Conservation (phyloP, 2,329 filamentous ascomycete species). For the Ophiostoma sp. region DNA sequence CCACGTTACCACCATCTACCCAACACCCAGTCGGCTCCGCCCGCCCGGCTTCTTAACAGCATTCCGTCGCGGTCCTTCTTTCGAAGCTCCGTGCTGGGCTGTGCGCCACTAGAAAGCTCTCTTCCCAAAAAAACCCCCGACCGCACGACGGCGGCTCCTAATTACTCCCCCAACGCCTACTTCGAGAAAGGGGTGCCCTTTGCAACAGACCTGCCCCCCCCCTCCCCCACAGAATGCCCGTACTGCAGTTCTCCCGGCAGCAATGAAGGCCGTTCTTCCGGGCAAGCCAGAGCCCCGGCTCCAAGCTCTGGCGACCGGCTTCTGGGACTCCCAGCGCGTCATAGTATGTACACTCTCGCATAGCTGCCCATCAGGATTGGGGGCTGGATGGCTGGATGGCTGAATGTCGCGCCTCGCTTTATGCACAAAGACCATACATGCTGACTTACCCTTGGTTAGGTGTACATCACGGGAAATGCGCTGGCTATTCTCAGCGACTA, state of each 20-base stretch:
- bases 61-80: neutral
- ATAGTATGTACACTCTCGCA: slow-evolving; percentile 35
- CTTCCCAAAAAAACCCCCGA: neutral
- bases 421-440: neutral
- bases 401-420: neutral
- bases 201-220: neutral
- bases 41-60: neutral
- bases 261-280: slow-evolving; percentile 51
- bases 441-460: slow-evolving; percentile 47
- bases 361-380: neutral
- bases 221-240: slow-evolving; percentile 28
- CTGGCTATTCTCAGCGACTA: slow-evolving; percentile 79
- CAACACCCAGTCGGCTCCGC: neutral
- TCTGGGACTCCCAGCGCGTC: slow-evolving; percentile 44
- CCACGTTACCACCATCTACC: neutral
- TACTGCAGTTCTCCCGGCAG: slow-evolving; percentile 29
- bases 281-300: slow-evolving; percentile 50
- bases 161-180: neutral
- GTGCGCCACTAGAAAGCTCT: neutral
- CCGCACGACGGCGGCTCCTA: neutral
- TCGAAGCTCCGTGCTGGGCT: neutral
- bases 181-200: neutral
- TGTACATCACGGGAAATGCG: slow-evolving; percentile 86
- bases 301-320: slow-evolving; percentile 50
- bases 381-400: too few relatives aligned